Evolutionary conservation across 2,329 filamentous ascomycete genomes (phyloP), one percentile per base, ranked within the genome.

Genomic region (Clonostachys byssicola): DNA sequence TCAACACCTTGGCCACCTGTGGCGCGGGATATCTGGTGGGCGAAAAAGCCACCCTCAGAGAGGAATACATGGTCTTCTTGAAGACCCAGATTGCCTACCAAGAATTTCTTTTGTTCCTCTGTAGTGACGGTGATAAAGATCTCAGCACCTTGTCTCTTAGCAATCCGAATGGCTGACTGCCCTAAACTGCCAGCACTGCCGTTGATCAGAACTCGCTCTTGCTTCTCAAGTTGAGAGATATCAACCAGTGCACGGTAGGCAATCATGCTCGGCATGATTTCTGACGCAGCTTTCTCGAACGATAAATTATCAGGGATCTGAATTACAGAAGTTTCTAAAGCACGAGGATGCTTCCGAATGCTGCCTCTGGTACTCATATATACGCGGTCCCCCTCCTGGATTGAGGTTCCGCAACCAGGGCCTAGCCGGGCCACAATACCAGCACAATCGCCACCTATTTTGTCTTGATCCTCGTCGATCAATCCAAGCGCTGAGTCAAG

Each of bases 1-100:
- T 70, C 60, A 2, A 70, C 60, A 2, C 67, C 67, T 6, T 45
- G 44, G 3, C 59, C 58, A 0, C 45, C 50, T 0, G 64, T 70
- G 3, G 52, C 34, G 1, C 46, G 44, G 48, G 56, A 56, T 6
- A 68, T 53, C 0, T 55, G 57, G 2, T 55, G 42, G 0, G 54
- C 50, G 43, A 72, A 70, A 1, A 54, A 52, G 0, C 48, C 47
- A 40, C 59, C 53, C 4, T 54, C 56, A 6, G 54, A 61, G 34
- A 53, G 52, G 34, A 71, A 62, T 12, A 72, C 65, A 16, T 60
- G 62, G 1, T 58, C 51, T 12, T 49, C 47, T 0, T 56, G 56
- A 7, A 72, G 60, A 0, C 53, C 51, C 17, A 58, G 63, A 0
- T 47, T 45, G 0, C 57, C 48, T 2, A 58, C 51, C 0, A 71